Conservation (phyloP, 106 monocot species). For the Dendrobium chrysotoxum region DNA sequence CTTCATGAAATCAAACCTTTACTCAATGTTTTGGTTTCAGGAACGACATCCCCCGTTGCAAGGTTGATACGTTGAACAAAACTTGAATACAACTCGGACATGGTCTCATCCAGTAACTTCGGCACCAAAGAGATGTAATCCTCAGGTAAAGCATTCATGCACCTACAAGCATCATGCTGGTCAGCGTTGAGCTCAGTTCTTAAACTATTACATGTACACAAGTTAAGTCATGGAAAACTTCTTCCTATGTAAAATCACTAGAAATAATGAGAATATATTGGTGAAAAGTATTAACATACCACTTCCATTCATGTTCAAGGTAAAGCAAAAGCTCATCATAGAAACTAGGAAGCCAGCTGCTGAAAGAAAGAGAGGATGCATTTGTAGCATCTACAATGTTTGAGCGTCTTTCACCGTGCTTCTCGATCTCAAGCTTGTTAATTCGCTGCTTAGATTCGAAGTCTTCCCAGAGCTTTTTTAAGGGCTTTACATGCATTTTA, state of each 20-base stretch:
- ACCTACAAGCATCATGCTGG: conserved; percentile 44
- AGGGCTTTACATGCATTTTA: conserved; percentile 69
- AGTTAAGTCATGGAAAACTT: background rate
- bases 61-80: conserved; percentile 84
- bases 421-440: conserved; percentile 51
- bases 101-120: conserved; percentile 76
- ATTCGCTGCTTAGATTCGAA: conserved; percentile 58
- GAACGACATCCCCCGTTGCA: conserved; percentile 93
- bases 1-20: conserved; percentile 55
- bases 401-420: conserved; percentile 29
- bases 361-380: conserved; percentile 42
- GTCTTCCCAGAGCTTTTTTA: conserved; percentile 92
- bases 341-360: conserved; percentile 91
- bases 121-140: conserved; percentile 81
- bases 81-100: conserved; percentile 50
- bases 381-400: conserved; percentile 14
- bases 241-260: background rate
- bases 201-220: background rate
- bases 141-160: conserved; percentile 89
- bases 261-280: background rate
- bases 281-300: conserved; percentile 34
- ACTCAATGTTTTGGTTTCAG: conserved; percentile 78
- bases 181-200: background rate
- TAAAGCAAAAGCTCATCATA: conserved; percentile 91
- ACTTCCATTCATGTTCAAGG: conserved; percentile 99